Conservation (phyloP, 2,329 filamentous ascomycete genomes). For the Colletotrichum ledebouriae region DNA sequence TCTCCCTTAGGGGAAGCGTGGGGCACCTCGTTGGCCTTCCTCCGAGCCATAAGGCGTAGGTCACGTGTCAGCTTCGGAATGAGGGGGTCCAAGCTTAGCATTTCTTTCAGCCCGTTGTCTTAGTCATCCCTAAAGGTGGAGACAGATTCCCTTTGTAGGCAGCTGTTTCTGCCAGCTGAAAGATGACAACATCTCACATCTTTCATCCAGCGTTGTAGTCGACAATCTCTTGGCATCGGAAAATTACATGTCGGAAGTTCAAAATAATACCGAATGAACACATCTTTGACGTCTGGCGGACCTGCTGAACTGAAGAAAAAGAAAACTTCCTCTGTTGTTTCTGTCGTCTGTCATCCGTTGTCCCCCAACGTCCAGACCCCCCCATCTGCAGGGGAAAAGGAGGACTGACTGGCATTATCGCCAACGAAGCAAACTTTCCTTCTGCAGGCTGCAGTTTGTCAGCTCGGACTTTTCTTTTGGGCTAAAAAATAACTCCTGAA, state of each 20-base stretch:
- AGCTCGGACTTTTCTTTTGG: conserved; percentile 4
- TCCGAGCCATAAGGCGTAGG: neutral
- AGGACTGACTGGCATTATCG: conserved; percentile 2
- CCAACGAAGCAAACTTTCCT: neutral
- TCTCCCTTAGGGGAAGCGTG: neutral
- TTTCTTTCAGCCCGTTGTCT: neutral
- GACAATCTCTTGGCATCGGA: conserved; percentile 7
- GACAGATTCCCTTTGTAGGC: neutral
- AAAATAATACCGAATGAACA: too few species aligned
- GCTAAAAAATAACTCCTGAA: neutral
- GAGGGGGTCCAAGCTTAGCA: neutral
- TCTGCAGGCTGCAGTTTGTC: neutral
- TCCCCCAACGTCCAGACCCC: neutral
- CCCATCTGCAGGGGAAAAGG: neutral
- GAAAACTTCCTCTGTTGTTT: neutral
- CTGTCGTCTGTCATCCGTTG: neutral
- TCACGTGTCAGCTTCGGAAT: conserved; percentile 8
- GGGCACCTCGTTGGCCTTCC: neutral
- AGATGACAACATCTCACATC: conserved; percentile 3
- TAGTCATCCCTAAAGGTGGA: neutral
- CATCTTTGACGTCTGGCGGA: too few species aligned
- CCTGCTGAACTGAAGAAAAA: too few species aligned
- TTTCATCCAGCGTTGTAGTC: conserved; percentile 11
- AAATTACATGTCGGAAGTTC: neutral
- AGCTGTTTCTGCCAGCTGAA: conserved; percentile 12